A percentile compares a stretch with the other conserved stretches of the same genome.
Conservation (phyloP, 495 filamentous ascomycete genomes). For the Penicillium riverlandense region DNA sequence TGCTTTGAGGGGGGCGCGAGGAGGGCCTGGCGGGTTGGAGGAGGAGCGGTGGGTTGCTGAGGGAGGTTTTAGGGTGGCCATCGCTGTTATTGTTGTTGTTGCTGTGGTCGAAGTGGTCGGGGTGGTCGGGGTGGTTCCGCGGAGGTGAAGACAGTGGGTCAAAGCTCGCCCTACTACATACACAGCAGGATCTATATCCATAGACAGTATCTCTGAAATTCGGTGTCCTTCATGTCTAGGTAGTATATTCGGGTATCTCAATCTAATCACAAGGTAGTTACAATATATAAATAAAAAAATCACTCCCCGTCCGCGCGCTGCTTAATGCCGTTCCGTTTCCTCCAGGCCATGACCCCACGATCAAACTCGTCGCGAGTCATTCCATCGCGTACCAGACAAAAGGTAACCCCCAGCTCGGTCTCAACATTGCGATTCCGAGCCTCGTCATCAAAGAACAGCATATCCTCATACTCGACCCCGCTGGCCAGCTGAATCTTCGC, state of each 20-base stretch:
- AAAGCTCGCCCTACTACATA: background rate
- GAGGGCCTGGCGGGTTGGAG: conserved; percentile 14
- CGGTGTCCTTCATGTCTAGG: too few relatives aligned
- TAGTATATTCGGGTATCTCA: too few relatives aligned
- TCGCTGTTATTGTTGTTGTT: conserved; percentile 6
- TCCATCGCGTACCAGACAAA: conserved; percentile 73
- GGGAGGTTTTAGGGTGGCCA: conserved; percentile 23
- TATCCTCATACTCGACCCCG: conserved; percentile 61
- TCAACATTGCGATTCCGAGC: conserved; percentile 79
- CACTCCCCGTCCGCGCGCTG: background rate
- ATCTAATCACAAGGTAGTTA: too few relatives aligned
- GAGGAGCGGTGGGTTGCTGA: conserved; percentile 18
- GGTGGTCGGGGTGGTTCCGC: background rate
- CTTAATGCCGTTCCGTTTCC: conserved; percentile 58
- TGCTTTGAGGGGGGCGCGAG: conserved; percentile 57
- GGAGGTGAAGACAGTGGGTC: background rate
- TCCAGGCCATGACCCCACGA: conserved; percentile 73
- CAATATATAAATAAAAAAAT: background rate
- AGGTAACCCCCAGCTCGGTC: conserved; percentile 69
- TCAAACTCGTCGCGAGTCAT: conserved; percentile 75
- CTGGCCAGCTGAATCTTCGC: conserved; percentile 59
- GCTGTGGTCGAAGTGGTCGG: background rate
- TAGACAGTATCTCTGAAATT: too few relatives aligned
- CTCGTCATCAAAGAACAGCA: conserved; percentile 98
- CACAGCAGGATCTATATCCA: too few relatives aligned